Base-by-base conservation (phyloP, 495 filamentous ascomycete genomes). In the Aspergillus cavernicola region DNA sequence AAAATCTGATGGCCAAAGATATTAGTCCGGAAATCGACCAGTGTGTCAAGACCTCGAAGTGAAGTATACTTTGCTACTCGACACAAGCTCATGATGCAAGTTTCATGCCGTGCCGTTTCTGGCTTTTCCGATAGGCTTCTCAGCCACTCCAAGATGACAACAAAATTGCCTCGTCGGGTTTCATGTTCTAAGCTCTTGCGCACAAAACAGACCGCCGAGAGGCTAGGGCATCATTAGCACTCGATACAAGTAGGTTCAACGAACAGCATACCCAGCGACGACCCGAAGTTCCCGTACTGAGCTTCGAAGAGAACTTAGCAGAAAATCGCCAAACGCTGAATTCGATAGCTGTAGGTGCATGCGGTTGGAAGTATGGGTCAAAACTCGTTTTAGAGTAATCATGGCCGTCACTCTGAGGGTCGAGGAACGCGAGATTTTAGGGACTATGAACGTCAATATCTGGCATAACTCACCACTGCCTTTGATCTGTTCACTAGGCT, bases 241-340 rank as follows among this genome's bases (percentile, higher is more conserved):
- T 26, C 32, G 57, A 22, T 5, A 15, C 49, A 22, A 28, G 11
- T 48, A 29, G 20, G 40, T 36, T 7, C 47, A 46, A 49, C 19
- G 6, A 10, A 22, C 13, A 29, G 56, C 70, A 58, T 68, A 85
- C 75, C 81, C 88, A 58, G 90, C 87, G 22, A 86, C 87, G 62
- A 96, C 79, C 11, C 93, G 85, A 43, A 97, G 73, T 62, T 97
- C 93, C 62, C 93, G 82, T 19, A 87, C 67, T 6, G 92, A 92
- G 63, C 91, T 96, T 41, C 82, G 80, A 18, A 96, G 71, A 2
- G 87, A 89, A 50, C 84, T 78, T 2, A 97, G 66, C 61, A 89
- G 93, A 78, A 88, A 90, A 60, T 90, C 83, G 0, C 89, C 91
- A 36, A 87, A 72, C 1, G 66, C 53, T 7, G 87, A 90, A 6